Base-by-base conservation (phyloP, 805 yeast genomes). In the Metschnikowia bowlesiae region DNA sequence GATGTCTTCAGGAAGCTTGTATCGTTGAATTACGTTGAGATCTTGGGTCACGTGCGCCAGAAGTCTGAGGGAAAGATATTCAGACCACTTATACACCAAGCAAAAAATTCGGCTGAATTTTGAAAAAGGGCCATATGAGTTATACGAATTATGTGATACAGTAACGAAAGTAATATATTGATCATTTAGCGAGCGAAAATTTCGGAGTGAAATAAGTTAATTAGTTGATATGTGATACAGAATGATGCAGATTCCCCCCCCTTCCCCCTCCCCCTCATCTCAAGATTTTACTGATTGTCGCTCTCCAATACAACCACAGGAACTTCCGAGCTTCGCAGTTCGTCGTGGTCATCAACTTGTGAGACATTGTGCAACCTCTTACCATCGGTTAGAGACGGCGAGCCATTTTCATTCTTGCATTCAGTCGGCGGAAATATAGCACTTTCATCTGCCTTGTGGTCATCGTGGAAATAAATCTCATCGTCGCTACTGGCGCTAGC, bases 401-500 rank as follows among this genome's bases (percentile, higher is more conserved):
- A 8, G n/a, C 28, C 16, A 18, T 32, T 34, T 11, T 39, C 22
- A 29, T 42, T 22, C 10, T 26, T 42, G 6, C 9, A n/a, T 9
- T 35, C 38, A 3, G 26, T 5, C n/a, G 38, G 38, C 10, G 30
- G 10, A 11, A n/a, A 22, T 7, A 26, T 16, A 10, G 45, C 31
- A 29, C 22, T 33, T 3, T 42, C 45, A 13, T 26, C 38, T 32
- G 32, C 28, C 10, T 33, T 42, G 38, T 42, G 37, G 22, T 45
- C 35, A 16, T 44, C 46, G 11, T 44, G 46, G 26, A 38, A 46
- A 26, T 41, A 33, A 2, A 44, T 47, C 10, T 54, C 61, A 30
- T 56, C 60, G 16, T 58, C 61, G 30, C 58, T 56, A 38, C 55
- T 54, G 34, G 58, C 58, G 35, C 57, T 51, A 18, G 41, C 52